Conservation (phyloP, 2,329 filamentous ascomycete genomes). For the Diplodia corticola region DNA sequence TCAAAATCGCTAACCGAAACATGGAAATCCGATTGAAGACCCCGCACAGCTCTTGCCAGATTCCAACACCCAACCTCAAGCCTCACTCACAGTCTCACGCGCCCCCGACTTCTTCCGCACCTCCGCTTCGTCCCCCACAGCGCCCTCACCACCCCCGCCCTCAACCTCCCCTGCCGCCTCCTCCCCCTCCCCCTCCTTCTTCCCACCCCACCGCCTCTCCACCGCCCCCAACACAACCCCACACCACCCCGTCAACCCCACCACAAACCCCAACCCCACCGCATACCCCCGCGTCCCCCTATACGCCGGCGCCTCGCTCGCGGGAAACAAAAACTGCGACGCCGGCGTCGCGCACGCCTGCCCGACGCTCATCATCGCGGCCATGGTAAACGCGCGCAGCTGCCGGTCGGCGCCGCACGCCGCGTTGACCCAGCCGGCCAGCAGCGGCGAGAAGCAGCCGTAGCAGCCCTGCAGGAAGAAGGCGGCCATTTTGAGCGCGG, state of each 20-base stretch:
- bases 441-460: conserved; percentile 46
- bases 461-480: conserved; percentile 46
- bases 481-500: conserved; percentile 41
- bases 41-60: not conserved
- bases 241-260: conserved; percentile 24
- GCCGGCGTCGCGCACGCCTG: conserved; percentile 23
- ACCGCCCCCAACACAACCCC: conserved; percentile 1
- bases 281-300: conserved; percentile 21
- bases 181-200: not conserved
- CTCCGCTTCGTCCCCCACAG: not conserved
- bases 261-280: conserved; percentile 24
- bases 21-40: not conserved
- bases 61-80: not conserved
- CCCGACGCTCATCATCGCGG: conserved; percentile 23
- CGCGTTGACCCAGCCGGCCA: conserved; percentile 46
- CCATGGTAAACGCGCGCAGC: conserved; percentile 45
- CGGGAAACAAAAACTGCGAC: conserved; percentile 25
- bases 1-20: not conserved
- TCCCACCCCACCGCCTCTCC: conserved; percentile 11
- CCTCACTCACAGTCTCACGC: not conserved
- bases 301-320: conserved; percentile 22
- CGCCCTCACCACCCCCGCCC: not conserved
- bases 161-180: not conserved
- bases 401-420: conserved; percentile 47
- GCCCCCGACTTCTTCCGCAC: not conserved